Evolutionary conservation across 108 stramenopile genomes (phyloP), one percentile per base, ranked within the genome.

Genomic region (Seminavis robusta): DNA sequence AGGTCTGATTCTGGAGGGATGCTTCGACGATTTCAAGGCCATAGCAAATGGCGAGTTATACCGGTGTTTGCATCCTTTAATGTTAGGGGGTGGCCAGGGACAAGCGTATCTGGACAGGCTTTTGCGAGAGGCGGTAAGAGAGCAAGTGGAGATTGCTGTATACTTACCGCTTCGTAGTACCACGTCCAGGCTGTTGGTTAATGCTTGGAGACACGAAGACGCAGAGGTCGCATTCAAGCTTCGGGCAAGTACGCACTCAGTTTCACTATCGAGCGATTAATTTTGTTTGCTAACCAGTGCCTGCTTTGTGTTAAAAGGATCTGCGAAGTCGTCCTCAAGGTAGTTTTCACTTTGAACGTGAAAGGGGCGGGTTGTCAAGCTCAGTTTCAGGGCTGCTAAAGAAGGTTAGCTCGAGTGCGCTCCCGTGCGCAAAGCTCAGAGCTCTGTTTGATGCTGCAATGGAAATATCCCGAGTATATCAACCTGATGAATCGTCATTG

Each of bases 201-300:
- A 87, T 70, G 86, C 81, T 16, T 93, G 83, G 81, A 60, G 81
- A 0, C 83, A 89, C 27, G 86, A 93, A 33, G 92, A 93, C 56
- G 76, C 83, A 67, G 80, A 86, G 56, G 81, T 89, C 24, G 76
- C 80, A 26, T 81, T 80, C 55, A 86, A 86, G 66, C 81, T 83
- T 55, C 63, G 75, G 53, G 71, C 72, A 61, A 39, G n/a, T n/a
- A n/a, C n/a, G n/a, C n/a, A 47, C 56, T 38, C 42, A 41, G 24
- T 28, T 63, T 58, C 41, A 66, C 13, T 28, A 49, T 44, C 31
- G 17, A 32, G 16, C 59, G 17, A 24, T 59, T 33, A 27, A 9
- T 45, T 52, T 16, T 24, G 11, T 23, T 45, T n/a, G 34, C 21
- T 29, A n/a, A n/a, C n/a, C n/a, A n/a, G n/a, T n/a, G n/a, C n/a